Evolutionary conservation across 2,329 filamentous ascomycete genomes (phyloP).

Genomic region (Phaeosphaeria sp.): DNA sequence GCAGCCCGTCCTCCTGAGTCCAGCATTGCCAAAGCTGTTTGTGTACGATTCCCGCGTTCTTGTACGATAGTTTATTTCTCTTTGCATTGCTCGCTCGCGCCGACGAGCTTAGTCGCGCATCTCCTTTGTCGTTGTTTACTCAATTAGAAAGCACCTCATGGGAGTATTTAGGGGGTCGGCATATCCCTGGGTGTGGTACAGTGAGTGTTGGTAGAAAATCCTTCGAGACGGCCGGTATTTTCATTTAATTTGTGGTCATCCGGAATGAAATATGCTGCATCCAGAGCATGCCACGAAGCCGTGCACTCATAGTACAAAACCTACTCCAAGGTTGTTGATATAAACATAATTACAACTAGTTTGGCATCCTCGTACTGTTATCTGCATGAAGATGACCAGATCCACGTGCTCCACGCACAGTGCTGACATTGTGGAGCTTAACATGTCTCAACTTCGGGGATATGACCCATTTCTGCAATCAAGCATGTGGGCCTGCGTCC

Average conservation of each 20-base stretch:
- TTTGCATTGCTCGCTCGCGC: background rate
- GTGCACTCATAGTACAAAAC: background rate
- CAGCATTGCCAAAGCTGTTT: background rate
- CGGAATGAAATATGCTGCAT: background rate
- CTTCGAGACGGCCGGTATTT: background rate
- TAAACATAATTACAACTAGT: background rate
- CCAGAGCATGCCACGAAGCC: background rate
- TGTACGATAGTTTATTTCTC: slow-evolving; percentile 17
- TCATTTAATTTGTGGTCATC: background rate
- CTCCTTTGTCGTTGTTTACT: background rate
- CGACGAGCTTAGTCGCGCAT: background rate
- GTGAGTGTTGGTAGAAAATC: background rate
- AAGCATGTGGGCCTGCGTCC: background rate
- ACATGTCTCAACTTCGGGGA: background rate
- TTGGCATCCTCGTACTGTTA: background rate
- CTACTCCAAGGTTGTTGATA: background rate
- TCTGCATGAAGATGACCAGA: background rate
- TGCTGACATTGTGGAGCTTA: background rate
- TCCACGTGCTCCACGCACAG: background rate
- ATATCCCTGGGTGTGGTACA: background rate
- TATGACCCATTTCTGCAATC: background rate
- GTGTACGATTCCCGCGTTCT: slow-evolving; percentile 2
- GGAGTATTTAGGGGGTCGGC: background rate
- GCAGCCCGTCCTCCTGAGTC: slow-evolving; percentile 18
- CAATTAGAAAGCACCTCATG: background rate